Evolutionary conservation across 257 asterid genomes (phyloP).

Genomic region (Solanum corneliomulleri): DNA sequence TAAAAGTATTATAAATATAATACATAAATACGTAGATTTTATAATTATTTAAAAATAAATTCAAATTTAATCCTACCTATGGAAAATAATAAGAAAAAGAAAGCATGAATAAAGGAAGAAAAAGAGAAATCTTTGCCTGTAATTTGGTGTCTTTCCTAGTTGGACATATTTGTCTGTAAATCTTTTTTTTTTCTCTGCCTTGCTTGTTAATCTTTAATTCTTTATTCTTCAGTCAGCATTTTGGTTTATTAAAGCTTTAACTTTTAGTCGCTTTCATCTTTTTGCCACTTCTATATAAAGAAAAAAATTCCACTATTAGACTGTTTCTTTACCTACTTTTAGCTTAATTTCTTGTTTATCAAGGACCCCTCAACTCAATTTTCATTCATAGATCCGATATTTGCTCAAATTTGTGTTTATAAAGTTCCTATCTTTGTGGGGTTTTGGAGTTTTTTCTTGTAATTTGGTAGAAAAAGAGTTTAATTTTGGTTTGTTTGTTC

Average conservation of each 20-base stretch:
- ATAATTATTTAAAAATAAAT: background rate
- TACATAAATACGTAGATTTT: too few relatives aligned
- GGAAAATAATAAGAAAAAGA: background rate
- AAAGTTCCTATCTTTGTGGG: background rate
- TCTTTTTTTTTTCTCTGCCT: background rate
- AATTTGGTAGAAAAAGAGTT: background rate
- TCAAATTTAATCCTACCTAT: background rate
- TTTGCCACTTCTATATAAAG: background rate
- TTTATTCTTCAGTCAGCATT: background rate
- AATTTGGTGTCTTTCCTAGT: background rate
- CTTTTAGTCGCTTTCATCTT: constrained; percentile 19
- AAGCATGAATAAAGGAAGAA: background rate
- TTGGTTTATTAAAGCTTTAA: constrained; percentile 13
- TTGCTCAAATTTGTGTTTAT: background rate
- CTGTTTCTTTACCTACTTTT: constrained; percentile 10
- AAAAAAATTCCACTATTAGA: constrained; percentile 1
- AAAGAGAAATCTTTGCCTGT: background rate
- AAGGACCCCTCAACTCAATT: background rate
- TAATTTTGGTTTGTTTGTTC: background rate
- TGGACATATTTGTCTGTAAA: background rate
- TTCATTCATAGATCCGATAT: background rate
- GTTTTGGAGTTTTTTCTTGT: background rate
- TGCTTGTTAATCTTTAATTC: background rate
- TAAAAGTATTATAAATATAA: too few relatives aligned
- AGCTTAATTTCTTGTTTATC: constrained; percentile 5